These are phyloP conservation scores for barley (Hordeum vulgare) DNA, from an alignment of 176 grass and related monocot genomes.

Conservation along the genomic window DNA sequence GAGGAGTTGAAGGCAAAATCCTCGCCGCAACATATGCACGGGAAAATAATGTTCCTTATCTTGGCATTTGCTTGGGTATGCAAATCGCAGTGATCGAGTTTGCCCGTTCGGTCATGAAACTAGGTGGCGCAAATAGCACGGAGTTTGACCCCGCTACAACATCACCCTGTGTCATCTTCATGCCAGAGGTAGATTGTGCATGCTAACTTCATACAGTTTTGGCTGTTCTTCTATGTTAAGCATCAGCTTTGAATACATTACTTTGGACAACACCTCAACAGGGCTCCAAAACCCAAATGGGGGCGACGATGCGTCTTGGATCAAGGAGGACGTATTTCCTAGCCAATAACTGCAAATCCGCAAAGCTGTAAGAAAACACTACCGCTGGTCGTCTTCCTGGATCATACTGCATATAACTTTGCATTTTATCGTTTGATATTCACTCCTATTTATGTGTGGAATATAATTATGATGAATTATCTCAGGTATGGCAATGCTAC, in stretches of 20 bases:
- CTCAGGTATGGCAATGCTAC: slow-evolving; percentile 62
- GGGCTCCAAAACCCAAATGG: slow-evolving; percentile 98
- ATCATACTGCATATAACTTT: neutral
- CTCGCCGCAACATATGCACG: slow-evolving; percentile 96
- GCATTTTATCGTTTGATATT: neutral
- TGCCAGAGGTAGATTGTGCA: slow-evolving; percentile 75
- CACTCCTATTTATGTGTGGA: too few species aligned
- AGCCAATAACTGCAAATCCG: slow-evolving; percentile 49
- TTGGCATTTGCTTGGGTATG: slow-evolving; percentile 98
- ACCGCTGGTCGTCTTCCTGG: neutral
- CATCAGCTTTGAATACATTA: slow-evolving; percentile 16
- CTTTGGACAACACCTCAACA: slow-evolving; percentile 25
- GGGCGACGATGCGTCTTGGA: slow-evolving; percentile 91
- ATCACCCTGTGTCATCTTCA: slow-evolving; percentile 74
- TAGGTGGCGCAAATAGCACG: slow-evolving; percentile 69
- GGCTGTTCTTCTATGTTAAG: neutral
- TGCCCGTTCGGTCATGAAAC: slow-evolving; percentile 78
- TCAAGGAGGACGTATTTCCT: slow-evolving; percentile 84
- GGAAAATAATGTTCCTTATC: slow-evolving; percentile 74
- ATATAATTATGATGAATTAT: neutral
- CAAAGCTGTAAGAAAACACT: slow-evolving; percentile 68
- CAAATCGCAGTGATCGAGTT: slow-evolving; percentile 94
- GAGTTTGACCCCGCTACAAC: slow-evolving; percentile 78
- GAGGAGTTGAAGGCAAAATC: slow-evolving; percentile 93
- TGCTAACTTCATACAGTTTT: neutral